Base-by-base conservation (phyloP, 768 basidiomycete genomes). In the Lactarius hatsudake region DNA sequence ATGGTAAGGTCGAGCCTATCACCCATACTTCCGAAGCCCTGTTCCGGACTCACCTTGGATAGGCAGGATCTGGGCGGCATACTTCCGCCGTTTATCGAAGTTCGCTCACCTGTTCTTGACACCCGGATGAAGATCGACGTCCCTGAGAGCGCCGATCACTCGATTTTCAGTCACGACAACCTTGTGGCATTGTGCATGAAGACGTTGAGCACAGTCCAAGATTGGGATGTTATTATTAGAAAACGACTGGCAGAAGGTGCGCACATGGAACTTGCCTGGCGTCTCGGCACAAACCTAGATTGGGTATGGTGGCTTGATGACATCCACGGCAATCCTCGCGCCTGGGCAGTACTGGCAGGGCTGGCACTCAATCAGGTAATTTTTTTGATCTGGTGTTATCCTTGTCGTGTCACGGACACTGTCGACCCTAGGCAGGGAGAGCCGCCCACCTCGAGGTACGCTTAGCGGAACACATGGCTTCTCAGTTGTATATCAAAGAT, bases 291-390 rank as follows among this genome's bases (percentile, higher is more conserved):
- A 2, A 84, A 85, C 67, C 75, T 98, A 57, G 95, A 98, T 73
- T 98, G 96, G 96, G 80, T 95, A 32, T 89, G 89, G 83, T 81
- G 87, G 43, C 82, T 87, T n/a, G 79, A 83, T 30, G 89, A 91
- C 70, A 79, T 89, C 0, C 80, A 84, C 40, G 90, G 87, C 12
- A 79, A 83, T 59, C 71, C 76, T 26, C 81, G 94, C 56, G 81
- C 82, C 30, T 94, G 91, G 90, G 83, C 84, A 1, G 85, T 93
- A 2, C 75, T 96, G 12, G 90, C 84, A 68, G 94, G 93, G 38
- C 71, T 96, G 48, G 87, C 90, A 12, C 80, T 92, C 69, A 81
- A 81, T 68, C 86, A 90, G 80, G 94, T 89, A 73, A 68, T 81
- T 76, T 20, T 55, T 38, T 55, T 43, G n/a, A 32, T 54, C 36